Evolutionary conservation across 2,329 filamentous ascomycete species (phyloP).

Genomic region (Monosporascus sp.): DNA sequence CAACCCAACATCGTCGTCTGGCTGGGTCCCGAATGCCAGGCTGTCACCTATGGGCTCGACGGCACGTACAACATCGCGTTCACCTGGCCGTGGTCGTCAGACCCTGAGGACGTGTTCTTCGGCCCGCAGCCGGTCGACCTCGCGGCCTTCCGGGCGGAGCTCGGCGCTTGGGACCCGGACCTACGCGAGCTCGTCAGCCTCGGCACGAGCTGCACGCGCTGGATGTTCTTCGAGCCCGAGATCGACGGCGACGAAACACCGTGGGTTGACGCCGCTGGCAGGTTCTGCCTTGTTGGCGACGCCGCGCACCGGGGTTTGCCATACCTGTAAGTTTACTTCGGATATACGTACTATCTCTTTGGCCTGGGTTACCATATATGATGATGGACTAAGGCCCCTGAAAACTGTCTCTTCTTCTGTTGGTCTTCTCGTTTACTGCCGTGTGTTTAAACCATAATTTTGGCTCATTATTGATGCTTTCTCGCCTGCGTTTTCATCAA

Average conservation of each 20-base stretch:
- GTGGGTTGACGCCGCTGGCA: conserved; percentile 11
- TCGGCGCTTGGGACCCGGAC: conserved; percentile 11
- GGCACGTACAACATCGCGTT: conserved; percentile 14
- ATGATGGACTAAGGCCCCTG: no score
- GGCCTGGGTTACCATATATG: no score
- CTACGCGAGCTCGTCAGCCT: conserved; percentile 14
- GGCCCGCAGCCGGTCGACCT: conserved; percentile 10
- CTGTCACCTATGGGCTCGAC: conserved; percentile 13
- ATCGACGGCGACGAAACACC: conserved; percentile 8
- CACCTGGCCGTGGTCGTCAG: conserved; percentile 14
- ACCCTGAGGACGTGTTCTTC: conserved; percentile 12
- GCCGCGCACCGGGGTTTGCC: conserved; percentile 13
- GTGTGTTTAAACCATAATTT: no score
- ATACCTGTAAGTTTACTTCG: conserved; percentile 12
- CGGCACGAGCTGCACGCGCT: conserved; percentile 6
- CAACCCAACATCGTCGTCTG: conserved; percentile 14
- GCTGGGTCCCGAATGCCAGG: conserved; percentile 14
- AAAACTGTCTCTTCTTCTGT: no score
- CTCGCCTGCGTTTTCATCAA: not conserved
- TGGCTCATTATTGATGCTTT: no score
- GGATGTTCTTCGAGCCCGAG: conserved; percentile 13
- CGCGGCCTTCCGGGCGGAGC: conserved; percentile 6
- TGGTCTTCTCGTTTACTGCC: no score
- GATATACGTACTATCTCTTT: not conserved
- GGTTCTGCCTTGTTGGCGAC: conserved; percentile 15